Evolutionary conservation across 139 green algal genomes (phyloP).

Genomic region (Closterium sp.): DNA sequence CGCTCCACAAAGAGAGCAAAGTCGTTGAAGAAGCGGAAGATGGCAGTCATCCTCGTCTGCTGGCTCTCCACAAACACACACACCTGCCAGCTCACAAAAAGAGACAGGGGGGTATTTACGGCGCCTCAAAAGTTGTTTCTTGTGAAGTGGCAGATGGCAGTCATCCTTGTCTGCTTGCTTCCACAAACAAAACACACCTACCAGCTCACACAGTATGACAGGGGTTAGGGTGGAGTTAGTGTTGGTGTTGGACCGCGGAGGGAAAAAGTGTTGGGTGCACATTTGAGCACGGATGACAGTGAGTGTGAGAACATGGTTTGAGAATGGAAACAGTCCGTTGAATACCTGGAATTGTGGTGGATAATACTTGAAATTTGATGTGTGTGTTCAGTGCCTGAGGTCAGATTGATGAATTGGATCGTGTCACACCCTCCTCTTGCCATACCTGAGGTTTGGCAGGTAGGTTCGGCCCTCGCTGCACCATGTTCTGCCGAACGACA

Average conservation of each 20-base stretch:
- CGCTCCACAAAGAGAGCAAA: not conserved
- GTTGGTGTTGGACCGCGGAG: too few species aligned
- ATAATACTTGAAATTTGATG: too few species aligned
- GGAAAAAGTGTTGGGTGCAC: not conserved
- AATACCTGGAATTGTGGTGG: too few species aligned
- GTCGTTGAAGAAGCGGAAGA: not conserved
- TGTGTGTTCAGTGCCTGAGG: not conserved
- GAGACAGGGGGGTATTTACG: too few species aligned
- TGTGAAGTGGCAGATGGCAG: too few species aligned
- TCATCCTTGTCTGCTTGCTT: too few species aligned
- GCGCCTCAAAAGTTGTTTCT: too few species aligned
- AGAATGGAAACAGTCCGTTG: too few species aligned
- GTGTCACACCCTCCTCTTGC: not conserved
- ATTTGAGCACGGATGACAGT: not conserved
- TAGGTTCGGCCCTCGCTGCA: not conserved
- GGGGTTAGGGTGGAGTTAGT: not conserved
- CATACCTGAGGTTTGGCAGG: not conserved
- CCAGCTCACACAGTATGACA: not conserved
- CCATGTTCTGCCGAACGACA: not conserved
- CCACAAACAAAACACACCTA: too few species aligned
- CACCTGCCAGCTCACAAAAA: not conserved
- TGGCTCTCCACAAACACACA: not conserved
- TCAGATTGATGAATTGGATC: not conserved
- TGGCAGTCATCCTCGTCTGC: not conserved
- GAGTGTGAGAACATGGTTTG: not conserved